Evolutionary conservation across 2,329 filamentous ascomycete genomes (phyloP).

Genomic region (Fusarium bulbicola): DNA sequence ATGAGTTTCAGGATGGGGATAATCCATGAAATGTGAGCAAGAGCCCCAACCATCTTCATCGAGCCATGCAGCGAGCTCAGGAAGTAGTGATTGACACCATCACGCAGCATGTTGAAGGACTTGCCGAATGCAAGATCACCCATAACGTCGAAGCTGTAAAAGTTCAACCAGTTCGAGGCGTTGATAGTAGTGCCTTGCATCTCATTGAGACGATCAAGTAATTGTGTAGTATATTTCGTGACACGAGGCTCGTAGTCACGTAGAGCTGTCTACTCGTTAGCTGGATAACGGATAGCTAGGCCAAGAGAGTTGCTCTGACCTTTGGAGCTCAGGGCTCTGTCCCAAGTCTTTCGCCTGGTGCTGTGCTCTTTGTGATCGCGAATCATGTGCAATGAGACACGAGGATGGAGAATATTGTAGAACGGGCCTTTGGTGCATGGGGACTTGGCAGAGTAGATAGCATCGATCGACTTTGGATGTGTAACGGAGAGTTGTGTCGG

Average conservation of each 20-base stretch:
- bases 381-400: conserved; percentile 2
- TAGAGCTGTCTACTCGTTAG: background rate
- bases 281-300: too few relatives aligned
- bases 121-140: conserved; percentile 52
- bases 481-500: conserved; percentile 16
- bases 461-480: conserved; percentile 1
- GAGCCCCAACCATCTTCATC: conserved; percentile 35
- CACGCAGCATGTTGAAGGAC: conserved; percentile 48
- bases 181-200: conserved; percentile 39
- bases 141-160: conserved; percentile 50
- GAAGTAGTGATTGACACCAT: conserved; percentile 40
- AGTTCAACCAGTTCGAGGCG: conserved; percentile 46
- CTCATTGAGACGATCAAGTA: conserved; percentile 31
- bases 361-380: conserved; percentile 12
- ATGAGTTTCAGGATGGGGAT: conserved; percentile 18
- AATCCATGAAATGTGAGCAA: conserved; percentile 35
- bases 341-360: conserved; percentile 15
- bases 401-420: conserved; percentile 16
- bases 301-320: background rate
- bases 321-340: conserved; percentile 14
- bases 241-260: conserved; percentile 44
- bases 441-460: conserved; percentile 7
- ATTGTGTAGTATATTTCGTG: conserved; percentile 29
- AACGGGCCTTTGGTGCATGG: conserved; percentile 21
- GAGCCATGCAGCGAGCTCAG: conserved; percentile 39